Percentiles rank a stretch among this genome's conserved stretches.
phyloP scores from a whole-genome alignment of 2,329 filamentous ascomycete genomes.

The Aureobasidium sp. region DNA sequence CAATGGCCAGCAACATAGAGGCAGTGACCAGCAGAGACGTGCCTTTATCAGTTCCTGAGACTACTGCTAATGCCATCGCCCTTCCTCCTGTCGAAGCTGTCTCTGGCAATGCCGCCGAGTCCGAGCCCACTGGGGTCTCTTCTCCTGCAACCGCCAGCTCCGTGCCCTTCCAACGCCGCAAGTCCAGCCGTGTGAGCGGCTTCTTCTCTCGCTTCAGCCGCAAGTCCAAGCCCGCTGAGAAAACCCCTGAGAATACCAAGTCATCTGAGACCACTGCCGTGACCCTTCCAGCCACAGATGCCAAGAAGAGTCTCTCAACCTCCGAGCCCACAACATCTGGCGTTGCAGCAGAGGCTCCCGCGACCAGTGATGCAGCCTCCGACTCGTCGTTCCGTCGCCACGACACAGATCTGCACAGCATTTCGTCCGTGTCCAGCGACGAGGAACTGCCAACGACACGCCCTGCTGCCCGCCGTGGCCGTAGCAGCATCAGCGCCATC shows the following conservation, averaged over 20 bases:
- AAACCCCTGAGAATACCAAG: not conserved
- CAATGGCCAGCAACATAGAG: not conserved
- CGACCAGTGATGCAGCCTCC: constrained; percentile 1
- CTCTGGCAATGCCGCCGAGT: not conserved
- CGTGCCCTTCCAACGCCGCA: constrained; percentile 17
- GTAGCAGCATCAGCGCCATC: constrained; percentile 19
- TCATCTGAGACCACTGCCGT: constrained; percentile 22
- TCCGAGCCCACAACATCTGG: constrained; percentile 6
- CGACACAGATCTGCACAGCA: constrained; percentile 9
- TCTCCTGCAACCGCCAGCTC: not conserved
- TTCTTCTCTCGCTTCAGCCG: constrained; percentile 32
- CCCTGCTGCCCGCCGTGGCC: constrained; percentile 20
- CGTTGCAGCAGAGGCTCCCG: constrained; percentile 2
- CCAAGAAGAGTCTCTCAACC: constrained; percentile 36
- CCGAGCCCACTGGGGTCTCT: not conserved
- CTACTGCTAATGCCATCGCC: not conserved
- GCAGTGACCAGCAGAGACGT: not conserved
- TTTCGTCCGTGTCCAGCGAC: constrained; percentile 3
- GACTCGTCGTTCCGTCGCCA: constrained; percentile 12
- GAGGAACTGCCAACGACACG: constrained; percentile 19
- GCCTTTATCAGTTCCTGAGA: not conserved
- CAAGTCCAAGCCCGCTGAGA: constrained; percentile 25
- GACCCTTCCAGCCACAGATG: constrained; percentile 45
- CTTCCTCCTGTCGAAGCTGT: not conserved
- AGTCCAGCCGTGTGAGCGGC: constrained; percentile 23